Conservation (phyloP, 495 filamentous ascomycete genomes). For the Xylaria bambusicola region DNA sequence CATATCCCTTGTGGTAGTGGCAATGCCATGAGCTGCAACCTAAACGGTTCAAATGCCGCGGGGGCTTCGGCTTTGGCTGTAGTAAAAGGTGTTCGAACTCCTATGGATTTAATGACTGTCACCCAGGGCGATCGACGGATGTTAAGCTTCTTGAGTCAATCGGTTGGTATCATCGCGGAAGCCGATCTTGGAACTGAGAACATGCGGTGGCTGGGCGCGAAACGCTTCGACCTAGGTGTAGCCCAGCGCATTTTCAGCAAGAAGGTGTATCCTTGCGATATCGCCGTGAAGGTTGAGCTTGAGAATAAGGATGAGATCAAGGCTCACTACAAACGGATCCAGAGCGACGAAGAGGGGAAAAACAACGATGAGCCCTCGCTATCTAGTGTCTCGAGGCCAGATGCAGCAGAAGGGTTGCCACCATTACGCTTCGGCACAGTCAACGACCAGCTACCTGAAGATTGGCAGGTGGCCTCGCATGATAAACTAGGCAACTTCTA, state of each 20-base stretch:
- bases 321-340: slow-evolving; percentile 60
- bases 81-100: slow-evolving; percentile 79
- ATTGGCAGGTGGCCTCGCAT: slow-evolving; percentile 70
- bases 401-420: slow-evolving; percentile 60
- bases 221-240: slow-evolving; percentile 83
- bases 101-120: slow-evolving; percentile 82
- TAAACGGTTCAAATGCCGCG: slow-evolving; percentile 77
- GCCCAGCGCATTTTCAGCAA: slow-evolving; percentile 69
- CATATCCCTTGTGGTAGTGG: slow-evolving; percentile 90
- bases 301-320: slow-evolving; percentile 76
- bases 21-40: slow-evolving; percentile 90
- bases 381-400: slow-evolving; percentile 8
- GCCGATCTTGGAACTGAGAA: slow-evolving; percentile 86
- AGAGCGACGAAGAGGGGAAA: background rate
- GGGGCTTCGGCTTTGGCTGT: slow-evolving; percentile 77
- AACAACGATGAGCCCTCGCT: background rate
- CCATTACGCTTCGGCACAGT: slow-evolving; percentile 76
- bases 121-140: slow-evolving; percentile 74
- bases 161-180: slow-evolving; percentile 88
- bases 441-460: slow-evolving; percentile 70
- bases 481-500: slow-evolving; percentile 90
- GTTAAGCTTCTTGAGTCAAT: slow-evolving; percentile 88
- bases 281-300: slow-evolving; percentile 78
- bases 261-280: slow-evolving; percentile 82
- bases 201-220: slow-evolving; percentile 86